Evolutionary conservation across 345 rosid genomes (phyloP).

Genomic region (thale cress (Arabidopsis thaliana)): TAIR10.1 NC_003076.8:20375501-20376000

Average conservation of each 20-base stretch:
- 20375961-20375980: constrained; percentile 85
- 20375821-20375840: neutral
- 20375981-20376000: constrained; percentile 76
- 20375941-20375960: constrained; percentile 60
- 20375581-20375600: constrained; percentile 17
- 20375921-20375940: constrained; percentile 19
- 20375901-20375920: neutral
- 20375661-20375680: neutral
- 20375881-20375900: neutral
- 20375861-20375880: neutral
- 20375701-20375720: neutral
- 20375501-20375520: constrained; percentile 72
- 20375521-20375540: constrained; percentile 74
- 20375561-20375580: neutral
- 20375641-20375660: neutral
- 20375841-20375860: neutral
- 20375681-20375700: neutral
- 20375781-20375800: neutral
- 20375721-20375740: neutral
- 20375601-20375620: neutral
- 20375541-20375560: constrained; percentile 56
- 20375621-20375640: neutral
- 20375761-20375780: neutral
- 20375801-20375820: neutral
- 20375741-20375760: neutral